Percentiles rank a stretch among this genome's conserved stretches.
These are phyloP conservation scores for Aspergillus ellipticus DNA, from an alignment of 495 filamentous ascomycete genomes.

Conservation along the genomic window DNA sequence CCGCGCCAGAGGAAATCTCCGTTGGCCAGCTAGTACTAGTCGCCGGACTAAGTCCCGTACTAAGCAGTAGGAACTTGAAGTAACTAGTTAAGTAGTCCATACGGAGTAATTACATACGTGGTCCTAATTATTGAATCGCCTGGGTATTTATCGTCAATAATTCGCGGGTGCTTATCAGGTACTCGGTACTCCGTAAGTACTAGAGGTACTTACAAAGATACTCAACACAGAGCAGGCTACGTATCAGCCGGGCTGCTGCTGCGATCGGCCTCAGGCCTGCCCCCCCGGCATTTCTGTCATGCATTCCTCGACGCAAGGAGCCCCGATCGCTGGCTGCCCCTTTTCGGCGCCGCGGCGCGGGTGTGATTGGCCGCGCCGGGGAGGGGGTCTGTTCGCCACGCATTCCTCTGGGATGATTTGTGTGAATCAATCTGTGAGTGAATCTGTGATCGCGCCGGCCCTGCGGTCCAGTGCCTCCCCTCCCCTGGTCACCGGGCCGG, in stretches of 20 bases:
- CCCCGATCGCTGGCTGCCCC: conserved; percentile 11
- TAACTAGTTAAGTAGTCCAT: too few relatives aligned
- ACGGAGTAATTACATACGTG: too few relatives aligned
- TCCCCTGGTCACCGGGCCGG: neutral
- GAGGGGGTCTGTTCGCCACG: neutral
- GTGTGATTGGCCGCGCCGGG: neutral
- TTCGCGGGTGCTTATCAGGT: too few relatives aligned
- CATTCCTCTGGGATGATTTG: neutral
- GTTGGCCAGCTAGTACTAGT: too few relatives aligned
- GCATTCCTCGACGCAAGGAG: conserved; percentile 20
- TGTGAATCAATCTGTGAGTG: too few relatives aligned
- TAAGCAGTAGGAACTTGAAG: too few relatives aligned
- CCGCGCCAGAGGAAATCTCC: neutral
- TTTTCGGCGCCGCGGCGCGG: conserved; percentile 2
- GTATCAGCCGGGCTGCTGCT: neutral
- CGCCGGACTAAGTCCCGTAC: too few relatives aligned
- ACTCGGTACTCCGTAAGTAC: neutral
- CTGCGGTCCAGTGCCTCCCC: neutral
- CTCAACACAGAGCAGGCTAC: neutral
- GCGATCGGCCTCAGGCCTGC: neutral
- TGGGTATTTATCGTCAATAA: too few relatives aligned
- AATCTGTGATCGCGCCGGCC: neutral
- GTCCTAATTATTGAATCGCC: too few relatives aligned
- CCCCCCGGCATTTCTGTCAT: conserved; percentile 16
- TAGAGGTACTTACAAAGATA: neutral